phyloP scores from a whole-genome alignment of 2,329 filamentous ascomycete species.

The Colletotrichum sp. region DNA sequence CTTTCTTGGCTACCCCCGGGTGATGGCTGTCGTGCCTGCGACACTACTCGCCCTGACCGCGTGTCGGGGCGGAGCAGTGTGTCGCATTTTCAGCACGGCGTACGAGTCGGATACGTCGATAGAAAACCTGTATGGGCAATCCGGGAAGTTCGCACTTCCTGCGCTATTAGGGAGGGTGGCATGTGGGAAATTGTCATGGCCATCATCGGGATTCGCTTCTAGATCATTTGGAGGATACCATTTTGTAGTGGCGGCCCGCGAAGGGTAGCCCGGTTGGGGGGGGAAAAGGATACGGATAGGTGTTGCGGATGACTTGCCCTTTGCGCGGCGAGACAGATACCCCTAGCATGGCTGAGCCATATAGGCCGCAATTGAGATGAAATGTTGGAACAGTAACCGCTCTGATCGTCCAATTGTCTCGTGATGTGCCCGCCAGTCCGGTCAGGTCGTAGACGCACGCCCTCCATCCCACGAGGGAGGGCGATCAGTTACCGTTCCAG shows the following conservation, averaged over 20 bases:
- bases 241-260: background rate
- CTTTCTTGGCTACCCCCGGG: constrained; percentile 29
- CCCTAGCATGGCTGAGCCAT: constrained; percentile 20
- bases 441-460: background rate
- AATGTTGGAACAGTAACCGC: constrained; percentile 4
- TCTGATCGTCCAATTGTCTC: background rate
- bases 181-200: constrained; percentile 8
- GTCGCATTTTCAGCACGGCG: background rate
- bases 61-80: background rate
- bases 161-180: constrained; percentile 9
- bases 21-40: background rate
- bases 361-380: constrained; percentile 8
- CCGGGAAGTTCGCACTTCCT: constrained; percentile 21
- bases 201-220: background rate
- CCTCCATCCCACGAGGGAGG: background rate
- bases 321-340: constrained; percentile 5
- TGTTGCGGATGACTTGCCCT: constrained; percentile 3
- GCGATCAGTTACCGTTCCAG: background rate
- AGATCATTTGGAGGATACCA: background rate
- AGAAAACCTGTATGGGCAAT: constrained; percentile 19
- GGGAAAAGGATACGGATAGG: background rate
- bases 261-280: background rate
- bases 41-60: background rate
- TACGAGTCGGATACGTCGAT: constrained; percentile 7
- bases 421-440: background rate